Evolutionary conservation across 768 basidiomycete species (phyloP).

Genomic region (Pulveroboletus ravenelii): DNA sequence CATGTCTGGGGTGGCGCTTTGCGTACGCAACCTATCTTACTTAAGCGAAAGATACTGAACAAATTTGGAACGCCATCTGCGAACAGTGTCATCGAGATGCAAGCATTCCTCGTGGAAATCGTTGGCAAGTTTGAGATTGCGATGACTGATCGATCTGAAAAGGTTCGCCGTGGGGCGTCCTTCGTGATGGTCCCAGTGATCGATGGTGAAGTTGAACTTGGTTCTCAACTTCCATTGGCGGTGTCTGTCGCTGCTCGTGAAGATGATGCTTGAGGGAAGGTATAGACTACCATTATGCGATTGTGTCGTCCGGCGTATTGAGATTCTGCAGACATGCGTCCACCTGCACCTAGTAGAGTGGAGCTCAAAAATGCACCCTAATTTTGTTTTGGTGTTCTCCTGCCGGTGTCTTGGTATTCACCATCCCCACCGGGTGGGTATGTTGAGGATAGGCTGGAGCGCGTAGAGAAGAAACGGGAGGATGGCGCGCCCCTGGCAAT

Average conservation of each 20-base stretch:
- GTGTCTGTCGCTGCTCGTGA: slow-evolving; percentile 17
- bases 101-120: slow-evolving; percentile 55
- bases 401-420: no score
- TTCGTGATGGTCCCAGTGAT: slow-evolving; percentile 29
- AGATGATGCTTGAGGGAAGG: neutral
- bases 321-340: neutral
- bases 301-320: neutral
- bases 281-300: neutral
- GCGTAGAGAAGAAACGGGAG: neutral
- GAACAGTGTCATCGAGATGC: slow-evolving; percentile 44
- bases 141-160: slow-evolving; percentile 26
- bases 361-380: no score
- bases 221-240: slow-evolving; percentile 31
- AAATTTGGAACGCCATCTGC: neutral
- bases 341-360: no score
- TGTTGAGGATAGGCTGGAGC: neutral
- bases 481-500: neutral
- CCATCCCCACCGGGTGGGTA: no score
- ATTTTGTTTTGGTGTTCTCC: no score
- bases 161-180: slow-evolving; percentile 27
- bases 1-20: slow-evolving; percentile 32
- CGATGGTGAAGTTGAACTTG: slow-evolving; percentile 28
- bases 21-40: slow-evolving; percentile 18
- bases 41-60: neutral
- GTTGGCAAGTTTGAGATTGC: slow-evolving; percentile 50